Evolutionary conservation across 768 basidiomycete genomes (phyloP).

Genomic region (Lanmaoa rubissima): DNA sequence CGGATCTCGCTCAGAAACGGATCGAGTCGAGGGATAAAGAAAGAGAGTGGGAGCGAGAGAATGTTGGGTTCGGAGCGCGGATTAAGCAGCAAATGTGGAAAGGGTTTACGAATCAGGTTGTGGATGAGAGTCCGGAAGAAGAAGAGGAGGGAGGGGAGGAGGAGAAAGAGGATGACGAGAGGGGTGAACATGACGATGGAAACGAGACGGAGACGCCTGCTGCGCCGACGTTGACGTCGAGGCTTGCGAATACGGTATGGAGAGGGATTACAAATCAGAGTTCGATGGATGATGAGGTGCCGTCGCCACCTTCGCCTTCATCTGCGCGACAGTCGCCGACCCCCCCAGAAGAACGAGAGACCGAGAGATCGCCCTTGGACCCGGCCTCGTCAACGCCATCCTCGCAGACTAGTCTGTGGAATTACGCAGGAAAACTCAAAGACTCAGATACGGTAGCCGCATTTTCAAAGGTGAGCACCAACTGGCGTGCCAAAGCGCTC

Average conservation of each 20-base stretch:
- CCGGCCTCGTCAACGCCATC: constrained; percentile 17
- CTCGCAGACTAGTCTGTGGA: constrained; percentile 52
- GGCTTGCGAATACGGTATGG: constrained; percentile 67
- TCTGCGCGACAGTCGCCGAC: constrained; percentile 28
- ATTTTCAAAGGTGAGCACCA: constrained; percentile 70
- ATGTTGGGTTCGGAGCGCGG: constrained; percentile 51
- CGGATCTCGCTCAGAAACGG: constrained; percentile 56
- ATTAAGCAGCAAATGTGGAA: constrained; percentile 64
- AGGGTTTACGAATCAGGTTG: constrained; percentile 56
- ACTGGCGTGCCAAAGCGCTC: constrained; percentile 66
- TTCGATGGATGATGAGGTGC: constrained; percentile 62
- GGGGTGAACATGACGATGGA: constrained; percentile 37
- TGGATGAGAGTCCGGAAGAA: constrained; percentile 32
- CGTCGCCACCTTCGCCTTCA: constrained; percentile 40
- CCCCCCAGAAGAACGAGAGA: constrained; percentile 16
- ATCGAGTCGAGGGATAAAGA: constrained; percentile 34
- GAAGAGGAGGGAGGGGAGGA: constrained; percentile 38
- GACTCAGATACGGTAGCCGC: constrained; percentile 71
- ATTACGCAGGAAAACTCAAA: constrained; percentile 70
- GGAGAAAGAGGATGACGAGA: constrained; percentile 28
- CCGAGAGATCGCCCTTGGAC: constrained; percentile 14
- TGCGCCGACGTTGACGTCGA: constrained; percentile 44
- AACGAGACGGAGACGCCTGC: constrained; percentile 45
- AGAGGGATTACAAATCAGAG: constrained; percentile 73
- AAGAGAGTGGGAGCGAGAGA: constrained; percentile 32